Evolutionary conservation across 805 yeast genomes (phyloP).

Genomic region (Diddensiella caesifluorescens): DNA sequence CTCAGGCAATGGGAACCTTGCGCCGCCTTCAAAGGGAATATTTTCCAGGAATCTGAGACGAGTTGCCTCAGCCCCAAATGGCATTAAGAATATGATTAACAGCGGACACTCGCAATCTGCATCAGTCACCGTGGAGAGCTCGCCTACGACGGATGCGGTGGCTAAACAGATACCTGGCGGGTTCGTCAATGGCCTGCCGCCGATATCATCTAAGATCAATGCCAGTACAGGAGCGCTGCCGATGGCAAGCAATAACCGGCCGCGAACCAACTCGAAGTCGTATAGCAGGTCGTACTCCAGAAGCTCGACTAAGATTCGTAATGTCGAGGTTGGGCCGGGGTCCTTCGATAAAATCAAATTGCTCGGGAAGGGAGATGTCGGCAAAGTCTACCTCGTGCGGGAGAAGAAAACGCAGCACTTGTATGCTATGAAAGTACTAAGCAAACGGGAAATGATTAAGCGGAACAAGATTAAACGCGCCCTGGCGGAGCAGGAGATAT

Average conservation of each 20-base stretch:
- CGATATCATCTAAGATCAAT: not conserved
- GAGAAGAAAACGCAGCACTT: conserved; percentile 70
- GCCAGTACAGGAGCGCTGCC: not conserved
- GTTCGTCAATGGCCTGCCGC: too few relatives aligned
- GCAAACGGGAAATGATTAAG: conserved; percentile 89
- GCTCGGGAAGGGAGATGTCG: conserved; percentile 97
- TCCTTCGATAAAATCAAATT: conserved; percentile 85
- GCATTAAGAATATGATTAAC: conserved; percentile 34
- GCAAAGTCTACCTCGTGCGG: conserved; percentile 87
- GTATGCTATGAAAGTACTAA: conserved; percentile 89
- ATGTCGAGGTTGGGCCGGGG: conserved; percentile 77
- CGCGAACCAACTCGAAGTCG: conserved; percentile 35
- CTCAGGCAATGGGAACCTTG: conserved; percentile 18
- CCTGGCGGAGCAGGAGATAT: conserved; percentile 91
- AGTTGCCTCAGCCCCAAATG: conserved; percentile 82
- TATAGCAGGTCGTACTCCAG: conserved; percentile 62
- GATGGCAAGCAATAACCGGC: not conserved
- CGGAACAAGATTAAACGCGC: conserved; percentile 93
- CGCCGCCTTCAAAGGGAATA: conserved; percentile 23
- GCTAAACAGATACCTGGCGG: too few relatives aligned
- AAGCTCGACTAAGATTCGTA: conserved; percentile 65
- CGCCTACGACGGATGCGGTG: too few relatives aligned
- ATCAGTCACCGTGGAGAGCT: not conserved
- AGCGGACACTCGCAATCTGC: conserved; percentile 1
- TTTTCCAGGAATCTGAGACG: conserved; percentile 45